These are phyloP conservation scores for Dalbergia oliveri DNA, from an alignment of 306 rosid genomes.

Conservation along the genomic window DNA sequence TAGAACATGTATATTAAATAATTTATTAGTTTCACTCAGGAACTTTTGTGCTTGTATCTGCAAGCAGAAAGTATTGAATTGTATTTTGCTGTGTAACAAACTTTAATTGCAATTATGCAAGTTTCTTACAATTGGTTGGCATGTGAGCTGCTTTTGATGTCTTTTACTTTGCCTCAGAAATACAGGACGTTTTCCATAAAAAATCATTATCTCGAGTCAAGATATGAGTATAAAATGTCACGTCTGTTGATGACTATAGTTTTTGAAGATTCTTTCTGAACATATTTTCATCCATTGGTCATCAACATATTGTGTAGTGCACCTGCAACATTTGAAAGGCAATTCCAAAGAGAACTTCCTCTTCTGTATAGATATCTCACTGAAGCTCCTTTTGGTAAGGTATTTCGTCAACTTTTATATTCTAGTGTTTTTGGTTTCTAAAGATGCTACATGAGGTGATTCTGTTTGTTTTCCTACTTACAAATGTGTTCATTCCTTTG, in stretches of 20 bases:
- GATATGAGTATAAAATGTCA: slow-evolving; percentile 23
- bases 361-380: slow-evolving; percentile 65
- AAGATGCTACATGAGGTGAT: slow-evolving; percentile 17
- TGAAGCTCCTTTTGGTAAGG: slow-evolving; percentile 76
- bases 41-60: slow-evolving; percentile 13
- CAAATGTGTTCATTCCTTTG: not conserved
- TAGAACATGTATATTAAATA: slow-evolving; percentile 26
- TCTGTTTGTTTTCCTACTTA: slow-evolving; percentile 32
- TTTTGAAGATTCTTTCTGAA: slow-evolving; percentile 14
- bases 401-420: slow-evolving; percentile 42
- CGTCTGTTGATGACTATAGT: slow-evolving; percentile 18
- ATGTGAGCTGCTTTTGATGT: slow-evolving; percentile 20
- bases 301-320: slow-evolving; percentile 62
- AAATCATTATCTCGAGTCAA: not conserved
- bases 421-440: slow-evolving; percentile 18
- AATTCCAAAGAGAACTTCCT: slow-evolving; percentile 69
- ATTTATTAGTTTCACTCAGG: slow-evolving; percentile 8
- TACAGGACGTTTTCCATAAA: not conserved
- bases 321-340: slow-evolving; percentile 81
- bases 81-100: not conserved
- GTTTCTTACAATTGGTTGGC: slow-evolving; percentile 22
- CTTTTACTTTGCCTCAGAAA: slow-evolving; percentile 10
- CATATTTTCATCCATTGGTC: slow-evolving; percentile 25
- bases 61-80: slow-evolving; percentile 21
- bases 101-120: slow-evolving; percentile 5